Base-by-base conservation (phyloP, 2,329 filamentous ascomycete species). In the Curvularia spicifera region DNA sequence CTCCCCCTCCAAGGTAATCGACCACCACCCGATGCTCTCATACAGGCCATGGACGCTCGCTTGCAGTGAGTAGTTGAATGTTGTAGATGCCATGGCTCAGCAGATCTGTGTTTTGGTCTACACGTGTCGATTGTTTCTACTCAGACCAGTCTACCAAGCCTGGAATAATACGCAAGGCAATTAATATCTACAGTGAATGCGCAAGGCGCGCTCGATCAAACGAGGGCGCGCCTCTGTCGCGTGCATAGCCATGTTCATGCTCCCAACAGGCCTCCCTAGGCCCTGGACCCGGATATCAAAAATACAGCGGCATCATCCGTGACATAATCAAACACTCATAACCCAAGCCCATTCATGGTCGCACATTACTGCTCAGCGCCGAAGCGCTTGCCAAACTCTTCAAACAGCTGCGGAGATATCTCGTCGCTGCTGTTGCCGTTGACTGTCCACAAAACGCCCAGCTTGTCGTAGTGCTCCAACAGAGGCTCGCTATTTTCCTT, bases 391-490 rank as follows among this genome's bases (percentile, higher is more conserved):
- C 91, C 88, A 76, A 99, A 91, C 78, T 97, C 93, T 8, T 82
- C 79, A 71, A 92, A 91, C 28, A 99, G 82, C 80, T 93, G 88
- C n/a, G 95, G 95, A 53, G 85, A 93, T 68, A 99, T 99, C 79
- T 98, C 95, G 73, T 99, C 91, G 72, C 93, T 97, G 76, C 88
- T 94, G 78, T 93, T 87, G 22, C 95, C 95, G 67, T 91, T 83
- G 4, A 97, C 92, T 61, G 91, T 91, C 86, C 91, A 92, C 37
- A 99, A 79, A 12, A 97, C 88, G 9, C 91, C 92, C 74, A 90
- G 89, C 64, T 86, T 85, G 49, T 91, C 89, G 73, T 99, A 99
- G 78, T 97, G 91, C 67, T 96, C 90, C 18, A 99, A 82, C 44
- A 99, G 80, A 15, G 91, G 90, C 76, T 88, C 84, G 76, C 91